Conservation (phyloP, 345 rosid species). For the Eucalyptus polyanthemos region DNA sequence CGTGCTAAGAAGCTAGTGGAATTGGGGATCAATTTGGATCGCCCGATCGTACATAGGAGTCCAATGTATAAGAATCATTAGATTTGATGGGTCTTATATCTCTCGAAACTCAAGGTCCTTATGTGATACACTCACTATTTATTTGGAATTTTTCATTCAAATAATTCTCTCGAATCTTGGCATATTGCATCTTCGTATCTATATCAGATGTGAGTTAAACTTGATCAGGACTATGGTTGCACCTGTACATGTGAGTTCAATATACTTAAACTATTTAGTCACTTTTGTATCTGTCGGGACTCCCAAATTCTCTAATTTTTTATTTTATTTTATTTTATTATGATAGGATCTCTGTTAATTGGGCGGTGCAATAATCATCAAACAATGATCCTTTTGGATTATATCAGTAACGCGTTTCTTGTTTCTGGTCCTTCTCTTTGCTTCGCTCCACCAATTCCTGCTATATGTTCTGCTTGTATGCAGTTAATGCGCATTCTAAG, state of each 20-base stretch:
- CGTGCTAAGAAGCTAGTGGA: background rate
- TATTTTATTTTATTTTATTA: rapidly evolving
- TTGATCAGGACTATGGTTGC: background rate
- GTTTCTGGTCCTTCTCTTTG: too few relatives aligned
- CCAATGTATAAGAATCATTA: background rate
- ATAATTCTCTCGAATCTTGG: too few relatives aligned
- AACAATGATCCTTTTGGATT: background rate
- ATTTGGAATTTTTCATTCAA: too few relatives aligned
- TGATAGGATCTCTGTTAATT: background rate
- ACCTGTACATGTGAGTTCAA: background rate
- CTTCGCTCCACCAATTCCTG: too few relatives aligned
- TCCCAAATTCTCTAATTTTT: background rate
- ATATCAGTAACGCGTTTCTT: too few relatives aligned
- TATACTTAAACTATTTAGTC: rapidly evolving
- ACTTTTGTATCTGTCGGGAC: rapidly evolving
- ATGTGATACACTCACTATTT: background rate
- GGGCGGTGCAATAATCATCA: background rate
- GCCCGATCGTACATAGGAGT: rapidly evolving
- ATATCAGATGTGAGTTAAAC: background rate
- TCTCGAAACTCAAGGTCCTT: rapidly evolving
- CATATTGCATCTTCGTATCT: too few relatives aligned
- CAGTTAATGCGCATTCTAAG: too few relatives aligned
- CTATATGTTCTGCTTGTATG: too few relatives aligned
- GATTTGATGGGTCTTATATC: background rate
- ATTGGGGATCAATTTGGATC: background rate